phyloP scores from a whole-genome alignment of 1,284 basidiomycete species.

The Microbotryum scabiosae region DNA sequence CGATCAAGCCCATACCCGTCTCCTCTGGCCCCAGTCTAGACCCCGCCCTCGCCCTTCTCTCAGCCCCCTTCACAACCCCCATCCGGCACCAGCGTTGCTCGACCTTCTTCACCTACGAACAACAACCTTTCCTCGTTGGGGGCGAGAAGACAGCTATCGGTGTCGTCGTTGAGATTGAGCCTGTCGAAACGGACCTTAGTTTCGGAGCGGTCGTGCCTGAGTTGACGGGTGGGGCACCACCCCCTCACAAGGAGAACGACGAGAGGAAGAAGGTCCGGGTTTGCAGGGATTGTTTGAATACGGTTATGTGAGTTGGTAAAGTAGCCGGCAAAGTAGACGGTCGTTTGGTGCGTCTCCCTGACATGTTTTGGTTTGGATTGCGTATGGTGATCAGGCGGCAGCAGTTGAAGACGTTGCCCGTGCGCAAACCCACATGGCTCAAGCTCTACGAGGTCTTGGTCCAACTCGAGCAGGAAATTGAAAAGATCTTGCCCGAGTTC shows the following conservation, averaged over 20 bases:
- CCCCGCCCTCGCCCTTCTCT: constrained; percentile 7
- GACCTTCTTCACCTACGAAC: constrained; percentile 36
- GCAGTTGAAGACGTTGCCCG: constrained; percentile 28
- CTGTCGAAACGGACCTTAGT: constrained; percentile 20
- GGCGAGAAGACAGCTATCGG: constrained; percentile 12
- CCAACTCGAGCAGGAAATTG: constrained; percentile 66
- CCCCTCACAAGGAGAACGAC: constrained; percentile 13
- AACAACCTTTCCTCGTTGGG: constrained; percentile 9
- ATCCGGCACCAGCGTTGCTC: constrained; percentile 38
- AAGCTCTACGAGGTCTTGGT: constrained; percentile 55
- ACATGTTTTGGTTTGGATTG: neutral
- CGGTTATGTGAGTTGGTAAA: constrained; percentile 31
- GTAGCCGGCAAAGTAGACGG: too few species aligned
- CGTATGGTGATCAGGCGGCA: constrained; percentile 11
- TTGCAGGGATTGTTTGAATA: constrained; percentile 35
- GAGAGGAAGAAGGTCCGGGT: constrained; percentile 35
- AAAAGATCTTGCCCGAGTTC: constrained; percentile 58
- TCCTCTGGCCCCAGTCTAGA: constrained; percentile 45
- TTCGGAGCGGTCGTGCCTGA: constrained; percentile 10
- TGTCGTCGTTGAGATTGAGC: constrained; percentile 24
- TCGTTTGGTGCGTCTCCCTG: too few species aligned
- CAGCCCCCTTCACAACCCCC: constrained; percentile 1
- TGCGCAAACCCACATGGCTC: constrained; percentile 33
- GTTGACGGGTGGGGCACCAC: too few species aligned
- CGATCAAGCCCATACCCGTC: neutral